Evolutionary conservation across 768 basidiomycete genomes (phyloP), one percentile per base, ranked within the genome.

Genomic region (Imleria badia): DNA sequence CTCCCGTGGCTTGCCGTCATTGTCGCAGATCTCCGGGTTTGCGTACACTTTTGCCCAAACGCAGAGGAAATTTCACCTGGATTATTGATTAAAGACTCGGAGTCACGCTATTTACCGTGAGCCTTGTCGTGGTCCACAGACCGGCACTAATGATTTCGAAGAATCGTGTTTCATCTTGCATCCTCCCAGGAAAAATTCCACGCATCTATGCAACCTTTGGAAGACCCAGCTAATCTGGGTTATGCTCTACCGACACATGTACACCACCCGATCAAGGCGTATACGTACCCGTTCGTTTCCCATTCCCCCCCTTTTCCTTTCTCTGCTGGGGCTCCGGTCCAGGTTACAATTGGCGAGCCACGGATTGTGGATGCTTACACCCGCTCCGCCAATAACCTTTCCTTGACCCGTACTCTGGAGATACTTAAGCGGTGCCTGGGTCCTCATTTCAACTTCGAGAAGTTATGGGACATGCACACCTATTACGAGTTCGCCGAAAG

Each of bases 391-490:
- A 71, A 66, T 17, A 67, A 59, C 31, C 58, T 78, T 20, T 71
- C 75, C 10, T 68, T 75, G 55, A 73, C 70, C 29, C 66, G 76
- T 17, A 75, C 75, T 36, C 65, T 77, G 22, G 73, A 69, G 49
- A 61, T 72, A 26, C 63, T 75, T 29, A 67, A 69, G 42, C 63
- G 66, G 36, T 56, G 70, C 41, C 53, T 77, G 23, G 79, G 79
- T 1, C 80, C 79, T 40, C 68, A 72, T 59, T 77, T 74, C 51
- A 69, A 76, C 45, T 66, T 79, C 5, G 80, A 81, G 66, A 69
- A 70, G 52, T 60, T 78, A 14, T 80, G 78, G 77, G 75, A 78
- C 51, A 72, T 66, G 61, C 78, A 80, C 52, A 77, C 75, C 10
- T 71, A 73, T 59, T 79, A 76, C 58, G 76, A 77, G 57, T 77